Evolutionary conservation across 2,329 filamentous ascomycete species (phyloP), one percentile per base, ranked within the genome.

Genomic region (Diplodia sapinea): DNA sequence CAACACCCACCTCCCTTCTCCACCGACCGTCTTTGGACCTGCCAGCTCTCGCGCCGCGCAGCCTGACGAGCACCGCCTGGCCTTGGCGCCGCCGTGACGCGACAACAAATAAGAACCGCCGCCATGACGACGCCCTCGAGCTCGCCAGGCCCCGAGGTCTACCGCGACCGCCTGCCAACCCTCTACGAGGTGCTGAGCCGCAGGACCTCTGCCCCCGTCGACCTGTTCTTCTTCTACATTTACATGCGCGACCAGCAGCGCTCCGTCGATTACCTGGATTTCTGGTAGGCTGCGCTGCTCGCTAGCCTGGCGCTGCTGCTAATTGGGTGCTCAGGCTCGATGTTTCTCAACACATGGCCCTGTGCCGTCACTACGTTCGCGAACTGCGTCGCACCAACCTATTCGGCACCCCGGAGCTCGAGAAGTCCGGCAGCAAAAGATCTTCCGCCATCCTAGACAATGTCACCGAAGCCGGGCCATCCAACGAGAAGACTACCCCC

Each of bases 241-340:
- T 99, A 97, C 82, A 99, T 99, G 95, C 89, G 95, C 75, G 96
- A 99, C 79, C 94, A 97, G 81, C 95, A 99, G 80, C 89, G 94
- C 78, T 97, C 94, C 8, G 95, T 99, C 13, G 95, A 99, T 76
- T 99, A 99, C 75, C 84, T 99, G 51, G 95, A 99, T 78, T 99
- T 99, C 80, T 99, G 96, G 95, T 98, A 83, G 68, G 88, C 77
- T 65, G 51, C 56, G 38, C 66, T 9, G 5, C 11, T 62, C 23
- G 4, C 61, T 2, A 15, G 20, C 17, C 55, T 47, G 20, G 20
- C 23, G 26, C n/a, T 26, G 56, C 17, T 13, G 47, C 76, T 79
- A 71, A 79, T 66, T 64, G 50, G n/a, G 15, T 26, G 12, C 13
- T 33, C 74, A 98, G 94, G 95, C 93, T 99, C 74, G 95, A 99